These are phyloP conservation scores for Maudiozyma saulgeensis DNA, from an alignment of 805 yeast species.

Conservation along the genomic window DNA sequence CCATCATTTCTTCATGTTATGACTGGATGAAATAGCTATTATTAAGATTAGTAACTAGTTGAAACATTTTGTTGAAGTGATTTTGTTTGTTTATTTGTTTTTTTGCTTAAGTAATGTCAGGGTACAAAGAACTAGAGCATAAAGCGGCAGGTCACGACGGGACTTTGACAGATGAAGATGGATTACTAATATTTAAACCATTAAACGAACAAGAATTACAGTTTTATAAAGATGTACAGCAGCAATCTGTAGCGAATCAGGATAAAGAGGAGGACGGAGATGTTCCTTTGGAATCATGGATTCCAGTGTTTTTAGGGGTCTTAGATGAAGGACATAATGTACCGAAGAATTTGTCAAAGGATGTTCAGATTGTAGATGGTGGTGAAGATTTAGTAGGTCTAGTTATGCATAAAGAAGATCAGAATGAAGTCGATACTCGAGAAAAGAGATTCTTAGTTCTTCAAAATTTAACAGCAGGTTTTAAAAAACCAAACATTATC, in stretches of 20 bases:
- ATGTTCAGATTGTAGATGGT: not conserved
- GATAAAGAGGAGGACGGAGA: constrained; percentile 11
- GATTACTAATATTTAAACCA: constrained; percentile 64
- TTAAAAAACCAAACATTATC: constrained; percentile 55
- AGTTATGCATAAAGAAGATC: not conserved
- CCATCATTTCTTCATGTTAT: no score
- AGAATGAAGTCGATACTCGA: constrained; percentile 10
- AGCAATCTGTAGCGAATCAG: constrained; percentile 6
- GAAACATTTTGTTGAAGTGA: not conserved
- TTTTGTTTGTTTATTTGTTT: not conserved
- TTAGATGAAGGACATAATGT: constrained; percentile 16
- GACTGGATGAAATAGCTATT: not conserved
- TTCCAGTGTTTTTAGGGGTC: constrained; percentile 24
- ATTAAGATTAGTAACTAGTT: not conserved
- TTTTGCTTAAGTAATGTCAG: constrained; percentile 1
- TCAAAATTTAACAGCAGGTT: constrained; percentile 59
- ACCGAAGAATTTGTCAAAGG: not conserved
- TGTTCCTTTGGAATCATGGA: constrained; percentile 20
- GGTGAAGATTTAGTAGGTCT: not conserved
- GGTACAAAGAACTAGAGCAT: constrained; percentile 30
- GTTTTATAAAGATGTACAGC: constrained; percentile 44
- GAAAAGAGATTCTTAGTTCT: constrained; percentile 46
- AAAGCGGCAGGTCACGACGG: constrained; percentile 95
- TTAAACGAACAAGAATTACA: constrained; percentile 54
- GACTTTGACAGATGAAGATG: constrained; percentile 50